Conservation (phyloP, 805 yeast species). For the Candida qinlingensis region DNA sequence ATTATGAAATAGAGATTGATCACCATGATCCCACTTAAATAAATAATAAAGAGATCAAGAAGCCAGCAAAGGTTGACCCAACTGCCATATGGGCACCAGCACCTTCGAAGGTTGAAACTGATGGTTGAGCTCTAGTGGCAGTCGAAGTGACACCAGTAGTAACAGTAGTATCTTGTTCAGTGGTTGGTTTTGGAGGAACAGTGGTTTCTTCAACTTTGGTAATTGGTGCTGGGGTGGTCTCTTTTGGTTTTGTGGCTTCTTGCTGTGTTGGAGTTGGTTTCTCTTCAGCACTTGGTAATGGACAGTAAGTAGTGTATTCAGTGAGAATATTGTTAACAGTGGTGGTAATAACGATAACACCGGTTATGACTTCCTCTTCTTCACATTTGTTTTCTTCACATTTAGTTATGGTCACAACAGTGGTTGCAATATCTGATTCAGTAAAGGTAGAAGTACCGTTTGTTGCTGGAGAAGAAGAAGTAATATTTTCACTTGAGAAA, state of each 20-base stretch:
- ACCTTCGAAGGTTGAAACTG: slow-evolving; percentile 32
- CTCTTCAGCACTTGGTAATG: not conserved
- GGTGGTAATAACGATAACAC: slow-evolving; percentile 1
- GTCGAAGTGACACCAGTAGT: not conserved
- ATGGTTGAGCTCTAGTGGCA: not conserved
- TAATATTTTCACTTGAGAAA: too few relatives aligned
- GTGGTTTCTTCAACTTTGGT: not conserved
- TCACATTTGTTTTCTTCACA: slow-evolving; percentile 4
- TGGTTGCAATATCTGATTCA: not conserved
- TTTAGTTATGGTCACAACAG: not conserved
- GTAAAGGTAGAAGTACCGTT: not conserved
- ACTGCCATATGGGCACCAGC: slow-evolving; percentile 32
- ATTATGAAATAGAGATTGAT: too few relatives aligned
- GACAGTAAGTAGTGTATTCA: slow-evolving; percentile 1
- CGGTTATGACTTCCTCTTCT: slow-evolving; percentile 2
- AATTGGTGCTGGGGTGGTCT: too few relatives aligned
- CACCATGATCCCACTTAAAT: not conserved
- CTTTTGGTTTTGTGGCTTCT: not conserved
- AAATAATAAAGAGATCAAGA: not conserved
- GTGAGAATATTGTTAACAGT: not conserved
- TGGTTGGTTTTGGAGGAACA: not conserved
- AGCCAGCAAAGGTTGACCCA: not conserved
- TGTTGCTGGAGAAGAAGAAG: not conserved
- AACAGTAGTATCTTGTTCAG: not conserved
- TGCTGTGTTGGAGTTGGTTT: not conserved